These are phyloP conservation scores for Suillus spraguei DNA, from an alignment of 768 basidiomycete species.

Conservation along the genomic window DNA sequence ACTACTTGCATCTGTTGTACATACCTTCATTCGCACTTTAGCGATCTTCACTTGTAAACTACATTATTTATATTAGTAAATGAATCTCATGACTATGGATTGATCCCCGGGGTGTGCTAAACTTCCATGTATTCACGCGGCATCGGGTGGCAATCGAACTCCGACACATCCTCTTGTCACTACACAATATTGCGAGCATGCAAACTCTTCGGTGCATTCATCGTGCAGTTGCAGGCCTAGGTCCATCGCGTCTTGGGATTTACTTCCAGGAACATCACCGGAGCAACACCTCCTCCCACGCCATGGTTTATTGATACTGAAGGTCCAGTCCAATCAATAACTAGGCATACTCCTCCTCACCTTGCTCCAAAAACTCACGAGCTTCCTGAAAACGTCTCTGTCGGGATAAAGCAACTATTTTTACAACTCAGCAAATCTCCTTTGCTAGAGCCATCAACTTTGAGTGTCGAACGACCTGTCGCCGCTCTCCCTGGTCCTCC, in stretches of 20 bases:
- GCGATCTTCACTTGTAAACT: background rate
- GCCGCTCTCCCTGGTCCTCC: conserved; percentile 58
- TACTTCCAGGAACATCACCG: conserved; percentile 2
- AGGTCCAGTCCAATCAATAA: conserved; percentile 16
- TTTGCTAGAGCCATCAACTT: conserved; percentile 61
- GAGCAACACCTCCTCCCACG: conserved; percentile 15
- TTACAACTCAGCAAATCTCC: conserved; percentile 61
- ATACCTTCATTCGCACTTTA: background rate
- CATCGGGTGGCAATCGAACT: background rate
- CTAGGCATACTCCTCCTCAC: conserved; percentile 28
- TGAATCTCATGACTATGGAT: background rate
- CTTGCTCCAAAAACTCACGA: conserved; percentile 28
- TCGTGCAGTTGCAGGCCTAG: background rate
- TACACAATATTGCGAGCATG: conserved; percentile 16
- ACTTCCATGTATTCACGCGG: no score
- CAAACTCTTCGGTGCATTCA: conserved; percentile 21
- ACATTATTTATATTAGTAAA: background rate
- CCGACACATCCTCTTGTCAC: background rate
- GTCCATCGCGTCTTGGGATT: conserved; percentile 1
- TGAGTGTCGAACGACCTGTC: conserved; percentile 57
- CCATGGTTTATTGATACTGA: conserved; percentile 75
- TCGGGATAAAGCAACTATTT: conserved; percentile 56
- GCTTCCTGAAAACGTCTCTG: conserved; percentile 55
- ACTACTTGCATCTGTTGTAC: background rate
- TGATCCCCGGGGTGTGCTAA: background rate